A percentile compares a stretch with the other conserved stretches of the same genome.
These are phyloP conservation scores for Pseudoscleropodium purum DNA, from an alignment of 225 moss, liverwort and hornwort species.

Conservation along the genomic window DNA sequence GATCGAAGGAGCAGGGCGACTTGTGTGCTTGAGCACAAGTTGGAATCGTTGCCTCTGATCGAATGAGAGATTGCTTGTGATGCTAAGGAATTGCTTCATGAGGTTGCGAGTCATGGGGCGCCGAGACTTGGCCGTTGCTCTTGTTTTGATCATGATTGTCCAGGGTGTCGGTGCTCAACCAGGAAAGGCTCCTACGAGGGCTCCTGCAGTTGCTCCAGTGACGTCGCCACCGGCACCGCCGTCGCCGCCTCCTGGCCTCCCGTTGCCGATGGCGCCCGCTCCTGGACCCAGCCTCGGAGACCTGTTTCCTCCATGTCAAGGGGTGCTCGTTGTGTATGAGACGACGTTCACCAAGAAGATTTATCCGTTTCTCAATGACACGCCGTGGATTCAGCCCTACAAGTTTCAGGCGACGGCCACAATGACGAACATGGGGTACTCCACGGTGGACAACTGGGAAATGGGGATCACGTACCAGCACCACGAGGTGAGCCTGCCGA, in stretches of 20 bases:
- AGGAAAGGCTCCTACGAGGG: background rate
- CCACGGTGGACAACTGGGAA: slow-evolving; percentile 47
- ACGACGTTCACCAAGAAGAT: slow-evolving; percentile 40
- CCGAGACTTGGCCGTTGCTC: background rate
- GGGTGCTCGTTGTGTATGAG: slow-evolving; percentile 34
- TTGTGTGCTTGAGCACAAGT: background rate
- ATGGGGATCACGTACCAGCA: slow-evolving; percentile 63
- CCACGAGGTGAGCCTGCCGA: slow-evolving; percentile 37
- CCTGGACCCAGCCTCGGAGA: slow-evolving; percentile 10
- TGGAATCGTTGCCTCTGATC: background rate
- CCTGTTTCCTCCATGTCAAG: slow-evolving; percentile 33
- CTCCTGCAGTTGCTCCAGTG: background rate
- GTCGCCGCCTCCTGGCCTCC: background rate
- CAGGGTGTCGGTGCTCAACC: slow-evolving; percentile 6
- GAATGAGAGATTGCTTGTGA: background rate
- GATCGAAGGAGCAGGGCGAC: background rate
- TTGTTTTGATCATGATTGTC: background rate
- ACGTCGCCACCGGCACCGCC: background rate
- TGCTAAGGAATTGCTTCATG: background rate
- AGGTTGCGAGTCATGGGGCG: slow-evolving; percentile 1
- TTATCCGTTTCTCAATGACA: slow-evolving; percentile 40
- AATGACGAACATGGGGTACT: slow-evolving; percentile 59
- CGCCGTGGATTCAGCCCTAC: slow-evolving; percentile 72
- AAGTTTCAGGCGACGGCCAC: slow-evolving; percentile 41
- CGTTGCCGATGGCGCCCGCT: slow-evolving; percentile 8